Evolutionary conservation across 495 filamentous ascomycete species (phyloP).

Genomic region (Parathielavia hyrcaniae): DNA sequence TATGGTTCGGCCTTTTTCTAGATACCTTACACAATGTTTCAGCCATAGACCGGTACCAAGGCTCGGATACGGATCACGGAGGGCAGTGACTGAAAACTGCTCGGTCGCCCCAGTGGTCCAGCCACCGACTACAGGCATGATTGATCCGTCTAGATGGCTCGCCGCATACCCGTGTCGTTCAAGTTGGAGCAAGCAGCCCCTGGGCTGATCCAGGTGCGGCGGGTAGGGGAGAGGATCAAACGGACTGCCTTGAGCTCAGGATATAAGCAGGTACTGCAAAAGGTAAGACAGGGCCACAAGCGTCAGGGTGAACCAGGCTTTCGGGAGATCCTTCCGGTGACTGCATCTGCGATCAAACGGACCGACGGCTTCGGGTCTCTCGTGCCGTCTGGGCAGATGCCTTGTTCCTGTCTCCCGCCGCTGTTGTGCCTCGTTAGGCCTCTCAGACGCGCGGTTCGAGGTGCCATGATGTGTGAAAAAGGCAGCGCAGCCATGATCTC

Average conservation of each 20-base stretch:
- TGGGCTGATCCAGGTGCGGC: background rate
- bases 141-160: background rate
- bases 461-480: background rate
- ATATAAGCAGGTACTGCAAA: no score
- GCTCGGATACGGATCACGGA: no score
- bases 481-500: background rate
- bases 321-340: conserved; percentile 7
- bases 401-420: background rate
- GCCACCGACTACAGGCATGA: no score
- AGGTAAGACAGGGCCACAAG: background rate
- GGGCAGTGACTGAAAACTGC: no score
- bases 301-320: conserved; percentile 7
- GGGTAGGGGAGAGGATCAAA: background rate
- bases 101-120: no score
- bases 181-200: conserved; percentile 1
- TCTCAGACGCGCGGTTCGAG: background rate
- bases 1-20: no score
- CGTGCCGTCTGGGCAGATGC: conserved; percentile 1
- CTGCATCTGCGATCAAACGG: conserved; percentile 5
- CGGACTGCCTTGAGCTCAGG: background rate
- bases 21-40: no score
- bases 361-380: background rate
- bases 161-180: background rate
- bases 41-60: no score
- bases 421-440: background rate